phyloP scores from a whole-genome alignment of 768 basidiomycete genomes.

The Russula ochroleuca region DNA sequence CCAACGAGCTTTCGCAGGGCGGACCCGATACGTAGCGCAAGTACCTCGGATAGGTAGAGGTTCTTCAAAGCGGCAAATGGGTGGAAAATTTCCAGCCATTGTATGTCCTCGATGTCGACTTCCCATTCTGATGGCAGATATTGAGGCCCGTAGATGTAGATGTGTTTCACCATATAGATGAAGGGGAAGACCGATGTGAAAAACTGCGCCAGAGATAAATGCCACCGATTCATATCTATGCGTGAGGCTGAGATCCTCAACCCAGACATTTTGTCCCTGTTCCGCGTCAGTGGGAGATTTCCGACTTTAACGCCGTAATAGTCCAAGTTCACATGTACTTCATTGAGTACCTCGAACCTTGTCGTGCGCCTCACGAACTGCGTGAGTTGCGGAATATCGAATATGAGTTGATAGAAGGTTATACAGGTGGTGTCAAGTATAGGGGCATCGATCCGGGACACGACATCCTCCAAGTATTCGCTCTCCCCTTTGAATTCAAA shows the following conservation, averaged over 20 bases:
- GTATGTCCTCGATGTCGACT: not conserved
- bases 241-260: no score
- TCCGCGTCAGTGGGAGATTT: no score
- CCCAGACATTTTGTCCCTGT: no score
- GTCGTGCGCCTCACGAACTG: not conserved
- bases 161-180: not conserved
- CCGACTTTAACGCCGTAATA: no score
- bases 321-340: no score
- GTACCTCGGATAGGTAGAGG: not conserved
- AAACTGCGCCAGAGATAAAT: not conserved
- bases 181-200: not conserved
- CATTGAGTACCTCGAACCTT: no score
- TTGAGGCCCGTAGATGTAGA: not conserved
- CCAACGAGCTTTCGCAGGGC: not conserved
- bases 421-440: not conserved
- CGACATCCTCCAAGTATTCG: constrained; percentile 1
- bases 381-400: not conserved
- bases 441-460: not conserved
- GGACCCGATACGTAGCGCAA: not conserved
- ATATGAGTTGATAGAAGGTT: not conserved
- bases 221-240: no score
- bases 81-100: not conserved
- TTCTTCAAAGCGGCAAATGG: not conserved
- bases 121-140: no score
- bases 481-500: not conserved